Percentiles rank a stretch among this genome's conserved stretches.
Conservation (phyloP, 805 yeast genomes). For the Wickerhamomyces chambardii region DNA sequence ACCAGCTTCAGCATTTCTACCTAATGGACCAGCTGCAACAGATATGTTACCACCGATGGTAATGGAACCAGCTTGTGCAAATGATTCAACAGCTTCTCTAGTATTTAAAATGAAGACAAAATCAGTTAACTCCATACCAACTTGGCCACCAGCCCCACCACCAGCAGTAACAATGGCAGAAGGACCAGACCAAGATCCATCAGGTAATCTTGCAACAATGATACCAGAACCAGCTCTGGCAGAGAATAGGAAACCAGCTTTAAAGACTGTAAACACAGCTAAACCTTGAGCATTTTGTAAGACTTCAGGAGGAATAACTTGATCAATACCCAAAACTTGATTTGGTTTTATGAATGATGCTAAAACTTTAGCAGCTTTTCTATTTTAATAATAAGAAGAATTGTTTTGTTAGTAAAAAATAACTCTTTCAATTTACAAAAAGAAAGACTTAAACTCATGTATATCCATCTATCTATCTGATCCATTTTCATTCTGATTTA, state of each 20-base stretch:
- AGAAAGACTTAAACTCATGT: no score
- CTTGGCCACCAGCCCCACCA: conserved; percentile 98
- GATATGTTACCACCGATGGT: conserved; percentile 94
- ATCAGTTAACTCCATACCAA: conserved; percentile 95
- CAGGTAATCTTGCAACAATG: conserved; percentile 87
- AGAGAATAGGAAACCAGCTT: conserved; percentile 93
- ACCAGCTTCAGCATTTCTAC: conserved; percentile 96
- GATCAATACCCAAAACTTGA: conserved; percentile 82
- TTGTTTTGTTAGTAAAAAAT: conserved; percentile 15
- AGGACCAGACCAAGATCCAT: conserved; percentile 97
- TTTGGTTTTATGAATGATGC: conserved; percentile 91
- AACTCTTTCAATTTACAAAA: conserved; percentile 1
- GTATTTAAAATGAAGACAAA: conserved; percentile 89
- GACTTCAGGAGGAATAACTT: conserved; percentile 83
- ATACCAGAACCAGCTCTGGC: conserved; percentile 98
- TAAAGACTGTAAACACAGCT: conserved; percentile 86
- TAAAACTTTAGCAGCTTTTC: conserved; percentile 89
- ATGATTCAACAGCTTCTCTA: conserved; percentile 82
- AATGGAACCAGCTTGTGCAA: conserved; percentile 89
- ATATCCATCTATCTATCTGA: no score
- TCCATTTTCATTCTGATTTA: no score
- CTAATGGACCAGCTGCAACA: conserved; percentile 95
- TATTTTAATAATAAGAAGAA: conserved; percentile 14
- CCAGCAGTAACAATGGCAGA: conserved; percentile 94
- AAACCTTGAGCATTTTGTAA: conserved; percentile 87